Evolutionary conservation across 2,329 filamentous ascomycete species (phyloP).

Genomic region (Sporothrix mexicana): DNA sequence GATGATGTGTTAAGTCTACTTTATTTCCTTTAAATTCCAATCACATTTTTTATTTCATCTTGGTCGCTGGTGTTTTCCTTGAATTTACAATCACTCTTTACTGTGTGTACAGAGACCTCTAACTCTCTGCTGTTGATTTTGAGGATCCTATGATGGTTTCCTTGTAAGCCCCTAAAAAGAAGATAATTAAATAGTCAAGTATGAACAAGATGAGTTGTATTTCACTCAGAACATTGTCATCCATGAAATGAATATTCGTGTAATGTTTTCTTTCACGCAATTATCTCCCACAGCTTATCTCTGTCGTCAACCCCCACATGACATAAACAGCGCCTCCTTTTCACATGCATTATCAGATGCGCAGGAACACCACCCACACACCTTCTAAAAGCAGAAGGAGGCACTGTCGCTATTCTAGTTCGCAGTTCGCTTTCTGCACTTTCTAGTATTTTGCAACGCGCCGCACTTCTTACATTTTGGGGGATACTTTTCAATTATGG

Average conservation of each 20-base stretch:
- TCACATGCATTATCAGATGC: neutral
- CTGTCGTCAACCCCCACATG: neutral
- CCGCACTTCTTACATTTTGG: neutral
- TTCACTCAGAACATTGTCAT: too few species aligned
- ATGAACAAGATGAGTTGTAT: too few species aligned
- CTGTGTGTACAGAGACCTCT: too few species aligned
- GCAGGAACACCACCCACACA: neutral
- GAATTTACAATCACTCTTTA: neutral
- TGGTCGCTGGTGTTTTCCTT: neutral
- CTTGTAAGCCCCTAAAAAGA: too few species aligned
- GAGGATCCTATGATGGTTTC: too few species aligned
- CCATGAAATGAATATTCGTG: too few species aligned
- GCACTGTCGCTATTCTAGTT: neutral
- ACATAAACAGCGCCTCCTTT: neutral
- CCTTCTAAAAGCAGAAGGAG: conserved; percentile 13
- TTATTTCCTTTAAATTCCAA: too few species aligned
- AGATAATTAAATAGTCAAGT: too few species aligned
- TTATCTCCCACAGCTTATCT: neutral
- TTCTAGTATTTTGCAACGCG: neutral
- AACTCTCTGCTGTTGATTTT: too few species aligned
- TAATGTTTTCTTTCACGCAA: too few species aligned
- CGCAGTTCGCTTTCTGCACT: too few species aligned
- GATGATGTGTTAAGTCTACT: neutral
- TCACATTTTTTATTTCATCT: neutral
- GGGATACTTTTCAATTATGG: neutral